A percentile compares a stretch with the other conserved stretches of the same genome.
phyloP scores from a whole-genome alignment of 306 rosid species.

The Cicer judaicum region DNA sequence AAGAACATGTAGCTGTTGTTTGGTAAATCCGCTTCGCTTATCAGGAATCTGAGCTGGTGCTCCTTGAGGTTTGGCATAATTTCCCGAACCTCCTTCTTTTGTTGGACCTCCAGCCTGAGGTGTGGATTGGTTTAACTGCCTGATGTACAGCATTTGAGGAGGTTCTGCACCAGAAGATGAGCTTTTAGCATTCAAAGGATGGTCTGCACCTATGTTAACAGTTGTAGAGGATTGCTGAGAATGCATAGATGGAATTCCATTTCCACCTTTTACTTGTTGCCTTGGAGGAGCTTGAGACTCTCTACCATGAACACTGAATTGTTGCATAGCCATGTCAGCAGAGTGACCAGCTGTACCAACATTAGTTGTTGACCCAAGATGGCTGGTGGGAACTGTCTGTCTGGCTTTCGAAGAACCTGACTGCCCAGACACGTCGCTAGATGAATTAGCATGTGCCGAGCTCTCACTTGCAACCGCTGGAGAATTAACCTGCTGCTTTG shows the following conservation, averaged over 20 bases:
- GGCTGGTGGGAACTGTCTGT: conserved; percentile 70
- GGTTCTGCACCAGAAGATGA: conserved; percentile 61
- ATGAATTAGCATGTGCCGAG: conserved; percentile 85
- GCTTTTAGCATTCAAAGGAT: conserved; percentile 58
- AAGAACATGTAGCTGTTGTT: conserved; percentile 93
- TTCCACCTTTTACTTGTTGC: conserved; percentile 63
- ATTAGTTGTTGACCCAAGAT: conserved; percentile 64
- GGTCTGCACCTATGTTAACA: conserved; percentile 62
- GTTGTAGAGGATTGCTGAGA: conserved; percentile 67
- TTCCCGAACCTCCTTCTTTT: conserved; percentile 66
- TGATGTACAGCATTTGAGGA: conserved; percentile 63
- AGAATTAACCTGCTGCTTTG: conserved; percentile 87
- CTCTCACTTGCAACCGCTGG: conserved; percentile 76
- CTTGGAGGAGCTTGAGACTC: conserved; percentile 75
- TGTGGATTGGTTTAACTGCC: conserved; percentile 73
- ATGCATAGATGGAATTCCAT: conserved; percentile 68
- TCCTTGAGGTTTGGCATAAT: conserved; percentile 57
- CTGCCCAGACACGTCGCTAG: conserved; percentile 80
- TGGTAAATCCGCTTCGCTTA: conserved; percentile 70
- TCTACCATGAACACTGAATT: conserved; percentile 68
- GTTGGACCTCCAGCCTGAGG: conserved; percentile 61
- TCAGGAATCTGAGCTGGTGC: conserved; percentile 69
- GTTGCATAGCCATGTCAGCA: conserved; percentile 58
- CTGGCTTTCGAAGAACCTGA: conserved; percentile 82
- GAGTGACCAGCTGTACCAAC: conserved; percentile 55